A percentile compares a stretch with the other conserved stretches of the same genome.
Conservation (phyloP, 352 stramenopile genomes). For the Ophiocytium majus region DNA sequence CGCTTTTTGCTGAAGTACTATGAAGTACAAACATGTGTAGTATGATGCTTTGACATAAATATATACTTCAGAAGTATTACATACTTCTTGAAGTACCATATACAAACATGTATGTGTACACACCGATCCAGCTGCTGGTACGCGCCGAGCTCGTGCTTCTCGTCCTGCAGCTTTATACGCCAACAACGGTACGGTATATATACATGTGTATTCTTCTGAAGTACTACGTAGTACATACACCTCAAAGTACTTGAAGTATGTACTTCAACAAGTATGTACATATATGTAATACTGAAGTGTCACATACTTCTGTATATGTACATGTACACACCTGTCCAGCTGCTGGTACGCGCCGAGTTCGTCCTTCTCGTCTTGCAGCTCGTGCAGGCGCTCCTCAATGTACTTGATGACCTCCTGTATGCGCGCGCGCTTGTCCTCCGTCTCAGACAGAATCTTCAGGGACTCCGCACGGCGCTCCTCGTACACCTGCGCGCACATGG, state of each 20-base stretch:
- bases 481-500: too few relatives aligned
- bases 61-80: too few relatives aligned
- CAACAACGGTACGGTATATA: background rate
- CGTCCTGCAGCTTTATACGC: slow-evolving; percentile 65
- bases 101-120: background rate
- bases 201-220: too few relatives aligned
- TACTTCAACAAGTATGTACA: too few relatives aligned
- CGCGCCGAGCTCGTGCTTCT: slow-evolving; percentile 91
- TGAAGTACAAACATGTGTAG: background rate
- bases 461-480: slow-evolving; percentile 95
- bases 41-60: too few relatives aligned
- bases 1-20: slow-evolving; percentile 59
- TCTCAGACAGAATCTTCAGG: slow-evolving; percentile 94
- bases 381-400: slow-evolving; percentile 65
- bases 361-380: slow-evolving; percentile 98
- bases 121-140: slow-evolving; percentile 50
- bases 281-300: background rate
- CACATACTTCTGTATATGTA: background rate
- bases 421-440: slow-evolving; percentile 85
- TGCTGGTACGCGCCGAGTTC: slow-evolving; percentile 70
- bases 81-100: background rate
- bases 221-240: slow-evolving; percentile 62
- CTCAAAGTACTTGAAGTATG: too few relatives aligned
- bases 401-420: slow-evolving; percentile 72
- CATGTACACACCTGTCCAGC: slow-evolving; percentile 25